Evolutionary conservation across 2,329 filamentous ascomycete genomes (phyloP), one percentile per base, ranked within the genome.

Genomic region (Trichoderma cornu-damae): DNA sequence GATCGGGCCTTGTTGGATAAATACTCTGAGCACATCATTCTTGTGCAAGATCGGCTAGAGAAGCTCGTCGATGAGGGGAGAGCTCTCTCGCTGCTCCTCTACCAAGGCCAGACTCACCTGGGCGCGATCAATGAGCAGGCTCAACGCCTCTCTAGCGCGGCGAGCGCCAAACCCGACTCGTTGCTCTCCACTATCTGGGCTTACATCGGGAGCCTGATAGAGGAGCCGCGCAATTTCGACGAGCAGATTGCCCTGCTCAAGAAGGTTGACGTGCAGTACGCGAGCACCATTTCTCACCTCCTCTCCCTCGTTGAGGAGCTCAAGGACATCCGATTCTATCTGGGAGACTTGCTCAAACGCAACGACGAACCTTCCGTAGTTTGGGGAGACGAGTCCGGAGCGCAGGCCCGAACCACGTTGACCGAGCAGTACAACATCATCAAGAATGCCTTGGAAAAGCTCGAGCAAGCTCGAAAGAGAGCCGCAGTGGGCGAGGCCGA

Each of bases 121-220:
- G 79, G 82, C 34, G 74, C 84, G 18, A 92, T 95, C 63, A 80
- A 86, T 64, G 82, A 82, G 18, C 84, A 91, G 56, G 82, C 86
- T 2, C 79, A 82, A 16, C 82, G 82, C 60, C 87, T 88, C 61
- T 80, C 83, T 44, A 73, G 82, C 54, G 77, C 77, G 52, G 78
- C 87, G 24, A 75, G 80, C 48, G 78, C 77, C 12, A 76, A 80
- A 57, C 83, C 83, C 40, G 83, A 86, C 57, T 82, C 89, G 59
- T 78, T 90, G 2, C 78, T 92, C 56, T 83, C 82, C 59, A 79
- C 80, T 12, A 75, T 94, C 7, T 91, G 89, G 87, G 88, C 86
- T 0, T 80, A 87, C 60, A 76, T 94, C 12, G 89, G 89, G 44
- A 87, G 80, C 18, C 90, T 92, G 68, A 75, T 77, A 30, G 73